phyloP scores from a whole-genome alignment of 352 stramenopile genomes.

The Stramenopiles sp. region DNA sequence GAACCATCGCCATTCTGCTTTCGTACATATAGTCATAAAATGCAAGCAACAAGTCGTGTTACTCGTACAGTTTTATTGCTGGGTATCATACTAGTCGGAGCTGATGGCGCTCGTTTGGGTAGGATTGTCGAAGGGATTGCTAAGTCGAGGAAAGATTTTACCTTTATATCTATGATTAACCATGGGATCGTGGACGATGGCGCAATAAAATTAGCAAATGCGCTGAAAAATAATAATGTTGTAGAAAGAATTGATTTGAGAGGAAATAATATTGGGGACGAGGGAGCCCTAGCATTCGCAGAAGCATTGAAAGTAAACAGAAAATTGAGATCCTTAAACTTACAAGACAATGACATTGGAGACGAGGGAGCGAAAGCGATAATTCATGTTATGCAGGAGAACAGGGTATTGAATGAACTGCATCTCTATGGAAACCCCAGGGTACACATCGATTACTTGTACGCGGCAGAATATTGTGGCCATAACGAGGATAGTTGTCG shows the following conservation, averaged over 20 bases:
- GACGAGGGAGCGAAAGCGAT: neutral
- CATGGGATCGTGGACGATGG: constrained; percentile 42
- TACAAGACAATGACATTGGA: constrained; percentile 10
- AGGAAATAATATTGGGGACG: constrained; percentile 43
- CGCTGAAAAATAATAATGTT: constrained; percentile 43
- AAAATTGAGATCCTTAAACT: neutral
- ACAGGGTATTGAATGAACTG: neutral
- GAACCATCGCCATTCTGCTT: too few species aligned
- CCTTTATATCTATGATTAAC: too few species aligned
- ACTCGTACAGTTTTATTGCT: too few species aligned
- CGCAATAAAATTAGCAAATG: constrained; percentile 38
- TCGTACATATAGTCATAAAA: too few species aligned
- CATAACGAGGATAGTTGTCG: too few species aligned
- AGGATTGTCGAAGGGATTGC: too few species aligned
- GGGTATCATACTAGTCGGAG: too few species aligned
- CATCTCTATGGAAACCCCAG: neutral
- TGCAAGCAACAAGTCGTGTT: too few species aligned
- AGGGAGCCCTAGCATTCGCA: constrained; percentile 34
- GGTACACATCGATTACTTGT: too few species aligned
- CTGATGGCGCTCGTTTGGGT: too few species aligned
- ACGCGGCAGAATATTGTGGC: too few species aligned
- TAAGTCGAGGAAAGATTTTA: too few species aligned
- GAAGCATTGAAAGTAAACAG: constrained; percentile 41
- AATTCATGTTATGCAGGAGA: neutral
- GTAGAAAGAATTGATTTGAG: constrained; percentile 42